Percentiles rank a stretch among this genome's conserved stretches.
Evolutionary conservation across 768 basidiomycete genomes (phyloP).

Genomic region (Grammothele lineata): DNA sequence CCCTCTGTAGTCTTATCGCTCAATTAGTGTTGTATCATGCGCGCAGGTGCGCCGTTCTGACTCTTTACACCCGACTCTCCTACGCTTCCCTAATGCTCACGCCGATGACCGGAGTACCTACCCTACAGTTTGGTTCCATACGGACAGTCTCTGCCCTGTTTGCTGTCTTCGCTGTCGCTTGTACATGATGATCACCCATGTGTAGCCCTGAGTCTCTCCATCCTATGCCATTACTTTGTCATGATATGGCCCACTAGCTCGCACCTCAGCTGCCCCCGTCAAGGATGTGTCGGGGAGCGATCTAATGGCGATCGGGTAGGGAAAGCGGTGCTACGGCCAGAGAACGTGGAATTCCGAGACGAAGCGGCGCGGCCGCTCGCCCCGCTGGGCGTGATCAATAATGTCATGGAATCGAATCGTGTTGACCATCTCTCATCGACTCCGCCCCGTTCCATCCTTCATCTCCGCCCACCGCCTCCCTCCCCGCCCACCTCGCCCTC

Average conservation of each 20-base stretch:
- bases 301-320: background rate
- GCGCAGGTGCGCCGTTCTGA: slow-evolving; percentile 13
- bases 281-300: background rate
- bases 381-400: background rate
- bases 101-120: slow-evolving; percentile 10
- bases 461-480: background rate
- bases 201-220: slow-evolving; percentile 16
- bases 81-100: slow-evolving; percentile 1
- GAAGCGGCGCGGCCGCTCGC: background rate
- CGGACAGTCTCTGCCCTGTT: slow-evolving; percentile 16
- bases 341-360: background rate
- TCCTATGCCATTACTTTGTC: background rate
- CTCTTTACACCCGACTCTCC: background rate
- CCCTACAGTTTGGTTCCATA: slow-evolving; percentile 4
- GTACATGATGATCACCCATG: slow-evolving; percentile 20
- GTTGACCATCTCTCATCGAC: background rate
- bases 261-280: background rate
- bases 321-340: background rate
- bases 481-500: background rate
- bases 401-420: background rate
- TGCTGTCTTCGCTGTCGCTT: slow-evolving; percentile 22
- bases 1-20: slow-evolving; percentile 19
- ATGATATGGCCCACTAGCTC: no score
- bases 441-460: background rate
- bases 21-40: slow-evolving; percentile 16